Base-by-base conservation (phyloP, 257 asterid genomes). In the Solanum commersonii region DNA sequence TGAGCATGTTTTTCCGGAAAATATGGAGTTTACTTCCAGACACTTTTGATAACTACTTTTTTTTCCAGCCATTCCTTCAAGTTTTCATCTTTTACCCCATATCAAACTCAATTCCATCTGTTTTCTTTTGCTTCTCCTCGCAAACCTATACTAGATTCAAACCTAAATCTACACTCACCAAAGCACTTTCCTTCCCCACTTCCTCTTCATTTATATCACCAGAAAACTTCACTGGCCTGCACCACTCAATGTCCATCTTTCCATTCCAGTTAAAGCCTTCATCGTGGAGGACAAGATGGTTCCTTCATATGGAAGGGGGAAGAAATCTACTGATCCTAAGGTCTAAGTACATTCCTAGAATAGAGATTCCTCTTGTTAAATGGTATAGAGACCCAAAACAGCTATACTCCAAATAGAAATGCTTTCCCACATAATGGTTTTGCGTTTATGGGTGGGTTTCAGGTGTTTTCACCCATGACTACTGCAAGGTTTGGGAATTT, bases 271-370 rank as follows among this genome's bases (percentile, higher is more conserved):
- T 79, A 95, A 95, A 92, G 96, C 95, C 25, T 89, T 91, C 10
- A 85, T 93, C 9, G 94, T 91, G 85, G 96, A 93, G 92, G 93
- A 93, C 85, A 94, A 92, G 91, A 67, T 91, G 88, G 93, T 94
- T 46, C 98, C 96, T 44, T 59, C 94, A 20, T 93, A 94, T 87
- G 98, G 98, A 5, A 92, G 95, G 3, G 95, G 98, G 15, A 93
- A 94, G 91, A 92, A 87, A 87, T 92, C 94, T 0, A 92, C 96
- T 1, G 94, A 94, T 84, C 98, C 98, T 35, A 92, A 49, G 96
- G 68, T 93, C 96, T 38, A 94, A 91, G 87, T 93, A 93, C 1
- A 91, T 93, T 63, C 93, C 93, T 13, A 93, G 91, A 56, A 22
- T 91, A 79, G 94, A 92, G 72, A 92, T 93, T 70, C 95, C 93